Conservation (phyloP, 2,329 filamentous ascomycete genomes). For the Stagonosporopsis tanaceti region DNA sequence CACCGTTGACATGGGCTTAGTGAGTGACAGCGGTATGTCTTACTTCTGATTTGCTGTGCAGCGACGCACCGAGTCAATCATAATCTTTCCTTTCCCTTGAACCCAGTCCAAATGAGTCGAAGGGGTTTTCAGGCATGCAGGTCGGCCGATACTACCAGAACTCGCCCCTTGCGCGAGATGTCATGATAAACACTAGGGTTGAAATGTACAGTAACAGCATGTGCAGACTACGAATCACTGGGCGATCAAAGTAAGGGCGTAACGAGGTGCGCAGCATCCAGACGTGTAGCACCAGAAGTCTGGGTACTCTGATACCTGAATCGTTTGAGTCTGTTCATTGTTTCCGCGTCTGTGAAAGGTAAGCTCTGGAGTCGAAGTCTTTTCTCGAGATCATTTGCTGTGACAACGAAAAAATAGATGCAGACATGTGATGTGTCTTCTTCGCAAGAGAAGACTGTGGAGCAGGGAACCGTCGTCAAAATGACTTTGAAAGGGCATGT, state of each 20-base stretch:
- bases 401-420: neutral
- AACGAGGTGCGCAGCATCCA: neutral
- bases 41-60: conserved; percentile 12
- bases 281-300: neutral
- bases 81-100: neutral
- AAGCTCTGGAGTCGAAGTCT: too few species aligned
- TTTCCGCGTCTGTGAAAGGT: too few species aligned
- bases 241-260: neutral
- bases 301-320: too few species aligned
- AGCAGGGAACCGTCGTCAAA: neutral
- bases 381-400: too few species aligned
- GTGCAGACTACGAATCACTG: neutral
- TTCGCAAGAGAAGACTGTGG: neutral
- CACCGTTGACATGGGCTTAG: conserved; percentile 5
- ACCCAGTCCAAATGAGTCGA: conserved; percentile 1
- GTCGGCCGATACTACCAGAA: neutral
- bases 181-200: conserved; percentile 7
- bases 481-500: neutral
- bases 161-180: neutral
- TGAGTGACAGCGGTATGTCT: conserved; percentile 15
- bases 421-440: neutral
- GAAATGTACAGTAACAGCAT: neutral
- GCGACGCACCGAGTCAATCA: conserved; percentile 6
- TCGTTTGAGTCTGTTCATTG: too few species aligned
- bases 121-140: neutral